Evolutionary conservation across 2,329 filamentous ascomycete genomes (phyloP).

Genomic region (Apiospora phragmitis): DNA sequence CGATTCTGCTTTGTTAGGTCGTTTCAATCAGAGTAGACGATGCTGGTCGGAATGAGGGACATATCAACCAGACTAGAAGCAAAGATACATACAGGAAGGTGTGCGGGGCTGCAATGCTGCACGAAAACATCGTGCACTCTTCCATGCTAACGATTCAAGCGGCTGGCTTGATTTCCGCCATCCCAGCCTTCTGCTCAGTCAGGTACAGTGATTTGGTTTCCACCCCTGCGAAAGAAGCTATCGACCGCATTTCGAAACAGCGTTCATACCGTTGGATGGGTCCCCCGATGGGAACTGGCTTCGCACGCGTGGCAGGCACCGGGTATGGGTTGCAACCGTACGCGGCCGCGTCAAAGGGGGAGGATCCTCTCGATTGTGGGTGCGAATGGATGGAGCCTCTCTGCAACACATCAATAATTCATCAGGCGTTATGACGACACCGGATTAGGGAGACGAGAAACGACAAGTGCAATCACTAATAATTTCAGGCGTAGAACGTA

Average conservation of each 20-base stretch:
- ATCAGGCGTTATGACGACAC: neutral
- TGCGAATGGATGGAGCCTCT: neutral
- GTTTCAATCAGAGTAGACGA: neutral
- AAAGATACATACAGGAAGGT: neutral
- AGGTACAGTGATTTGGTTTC: neutral
- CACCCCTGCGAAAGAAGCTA: neutral
- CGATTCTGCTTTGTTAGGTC: neutral
- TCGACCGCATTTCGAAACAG: neutral
- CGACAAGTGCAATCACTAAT: neutral
- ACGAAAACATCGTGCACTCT: neutral
- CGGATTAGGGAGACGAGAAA: neutral
- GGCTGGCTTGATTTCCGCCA: neutral
- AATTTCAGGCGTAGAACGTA: neutral
- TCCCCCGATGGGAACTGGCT: neutral
- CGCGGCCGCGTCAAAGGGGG: conserved; percentile 1
- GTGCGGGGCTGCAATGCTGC: neutral
- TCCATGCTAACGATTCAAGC: neutral
- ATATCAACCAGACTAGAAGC: neutral
- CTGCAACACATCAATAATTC: neutral
- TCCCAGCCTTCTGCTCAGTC: neutral
- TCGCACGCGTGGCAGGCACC: neutral
- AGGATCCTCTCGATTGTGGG: neutral
- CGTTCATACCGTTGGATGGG: neutral
- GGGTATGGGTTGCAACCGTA: neutral
- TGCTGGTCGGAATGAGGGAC: neutral